Evolutionary conservation across 495 filamentous ascomycete species (phyloP).

Genomic region (Penicillium robsamsonii): DNA sequence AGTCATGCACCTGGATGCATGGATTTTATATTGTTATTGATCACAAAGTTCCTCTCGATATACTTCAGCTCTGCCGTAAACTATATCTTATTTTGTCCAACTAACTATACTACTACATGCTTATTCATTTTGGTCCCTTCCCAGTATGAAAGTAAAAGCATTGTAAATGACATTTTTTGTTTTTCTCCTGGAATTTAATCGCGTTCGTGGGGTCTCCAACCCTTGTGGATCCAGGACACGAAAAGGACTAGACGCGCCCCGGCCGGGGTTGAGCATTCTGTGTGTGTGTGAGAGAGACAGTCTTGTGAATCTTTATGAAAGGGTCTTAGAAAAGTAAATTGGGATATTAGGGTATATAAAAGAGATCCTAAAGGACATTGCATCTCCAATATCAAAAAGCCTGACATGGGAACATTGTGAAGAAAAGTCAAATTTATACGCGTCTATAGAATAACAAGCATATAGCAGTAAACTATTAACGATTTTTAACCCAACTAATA

Average conservation of each 20-base stretch:
- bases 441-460: neutral
- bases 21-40: neutral
- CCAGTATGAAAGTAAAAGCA: neutral
- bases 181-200: neutral
- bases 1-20: neutral
- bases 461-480: neutral
- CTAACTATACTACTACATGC: neutral
- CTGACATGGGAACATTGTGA: neutral
- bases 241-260: slow-evolving; percentile 6
- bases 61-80: neutral
- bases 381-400: neutral
- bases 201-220: slow-evolving; percentile 2
- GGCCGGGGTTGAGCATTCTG: neutral
- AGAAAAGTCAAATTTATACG: neutral
- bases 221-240: slow-evolving; percentile 9
- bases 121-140: neutral
- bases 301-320: neutral
- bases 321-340: neutral
- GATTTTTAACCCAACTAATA: neutral
- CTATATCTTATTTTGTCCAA: neutral
- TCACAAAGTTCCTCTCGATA: neutral
- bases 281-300: too few relatives aligned
- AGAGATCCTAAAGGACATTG: neutral
- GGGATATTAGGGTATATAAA: neutral
- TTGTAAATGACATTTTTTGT: neutral